Conservation (phyloP, 257 asterid genomes). For the Echium plantagineum region DNA sequence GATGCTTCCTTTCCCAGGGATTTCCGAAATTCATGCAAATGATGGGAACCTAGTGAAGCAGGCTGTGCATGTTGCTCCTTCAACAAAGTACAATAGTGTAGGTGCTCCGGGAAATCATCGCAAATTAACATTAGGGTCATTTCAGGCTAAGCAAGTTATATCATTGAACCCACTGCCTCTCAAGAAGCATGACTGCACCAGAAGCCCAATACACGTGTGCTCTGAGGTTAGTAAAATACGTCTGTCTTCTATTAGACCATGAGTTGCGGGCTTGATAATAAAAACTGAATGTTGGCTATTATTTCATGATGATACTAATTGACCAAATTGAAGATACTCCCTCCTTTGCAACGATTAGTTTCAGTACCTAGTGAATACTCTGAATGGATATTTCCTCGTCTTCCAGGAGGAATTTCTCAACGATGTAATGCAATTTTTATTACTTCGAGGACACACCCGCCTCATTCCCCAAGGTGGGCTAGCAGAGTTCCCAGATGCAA, state of each 20-base stretch:
- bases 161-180: conserved; percentile 93
- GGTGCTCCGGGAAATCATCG: conserved; percentile 45
- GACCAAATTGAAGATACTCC: neutral
- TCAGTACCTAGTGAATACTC: neutral
- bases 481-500: conserved; percentile 95
- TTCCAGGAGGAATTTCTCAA: conserved; percentile 83
- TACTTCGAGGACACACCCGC: conserved; percentile 94
- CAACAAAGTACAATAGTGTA: conserved; percentile 51
- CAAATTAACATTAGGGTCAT: conserved; percentile 50
- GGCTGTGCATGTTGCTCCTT: conserved; percentile 42
- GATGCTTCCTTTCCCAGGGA: conserved; percentile 86
- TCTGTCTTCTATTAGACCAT: too few species aligned
- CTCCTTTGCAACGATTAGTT: neutral
- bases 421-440: conserved; percentile 94
- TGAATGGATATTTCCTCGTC: neutral
- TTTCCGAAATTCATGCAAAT: conserved; percentile 31
- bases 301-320: neutral
- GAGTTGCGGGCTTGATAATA: neutral
- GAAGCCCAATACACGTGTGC: conserved; percentile 86
- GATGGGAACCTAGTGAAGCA: conserved; percentile 55
- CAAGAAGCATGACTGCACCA: conserved; percentile 90
- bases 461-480: conserved; percentile 97
- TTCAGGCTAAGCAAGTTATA: conserved; percentile 86
- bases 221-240: conserved; percentile 49
- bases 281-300: neutral